A percentile compares a stretch with the other conserved stretches of the same genome.
Conservation (phyloP, 345 rosid species). For the Citrus cavaleriei region DNA sequence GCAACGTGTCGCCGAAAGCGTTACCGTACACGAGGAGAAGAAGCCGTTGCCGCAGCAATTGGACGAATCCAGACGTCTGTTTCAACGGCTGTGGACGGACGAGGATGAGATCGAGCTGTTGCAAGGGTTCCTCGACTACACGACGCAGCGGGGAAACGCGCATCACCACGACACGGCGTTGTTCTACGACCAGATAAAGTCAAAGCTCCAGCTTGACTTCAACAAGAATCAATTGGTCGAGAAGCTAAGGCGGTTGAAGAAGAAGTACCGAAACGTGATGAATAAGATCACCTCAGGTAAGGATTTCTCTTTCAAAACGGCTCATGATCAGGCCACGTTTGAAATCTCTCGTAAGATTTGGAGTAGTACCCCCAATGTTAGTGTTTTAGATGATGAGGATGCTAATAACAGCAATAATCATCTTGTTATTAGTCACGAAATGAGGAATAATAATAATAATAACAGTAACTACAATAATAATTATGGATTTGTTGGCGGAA, state of each 20-base stretch:
- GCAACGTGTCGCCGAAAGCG: conserved; percentile 30
- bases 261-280: conserved; percentile 82
- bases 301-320: conserved; percentile 77
- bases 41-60: conserved; percentile 40
- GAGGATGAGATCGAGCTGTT: conserved; percentile 99
- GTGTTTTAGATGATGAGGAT: conserved; percentile 71
- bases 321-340: conserved; percentile 91
- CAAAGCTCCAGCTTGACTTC: conserved; percentile 91
- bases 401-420: conserved; percentile 31
- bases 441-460: not conserved
- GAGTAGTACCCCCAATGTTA: conserved; percentile 53
- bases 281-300: conserved; percentile 76
- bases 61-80: conserved; percentile 75
- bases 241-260: conserved; percentile 88
- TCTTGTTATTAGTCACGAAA: conserved; percentile 15
- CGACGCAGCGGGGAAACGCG: conserved; percentile 48
- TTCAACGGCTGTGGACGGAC: conserved; percentile 96
- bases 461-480: not conserved
- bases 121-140: conserved; percentile 85
- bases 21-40: conserved; percentile 19
- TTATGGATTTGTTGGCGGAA: not conserved
- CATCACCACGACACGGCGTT: conserved; percentile 82
- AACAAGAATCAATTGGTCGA: conserved; percentile 97
- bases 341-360: conserved; percentile 97
- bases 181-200: conserved; percentile 93